phyloP scores from a whole-genome alignment of 768 basidiomycete genomes.

The Calocybe gangraenosa region DNA sequence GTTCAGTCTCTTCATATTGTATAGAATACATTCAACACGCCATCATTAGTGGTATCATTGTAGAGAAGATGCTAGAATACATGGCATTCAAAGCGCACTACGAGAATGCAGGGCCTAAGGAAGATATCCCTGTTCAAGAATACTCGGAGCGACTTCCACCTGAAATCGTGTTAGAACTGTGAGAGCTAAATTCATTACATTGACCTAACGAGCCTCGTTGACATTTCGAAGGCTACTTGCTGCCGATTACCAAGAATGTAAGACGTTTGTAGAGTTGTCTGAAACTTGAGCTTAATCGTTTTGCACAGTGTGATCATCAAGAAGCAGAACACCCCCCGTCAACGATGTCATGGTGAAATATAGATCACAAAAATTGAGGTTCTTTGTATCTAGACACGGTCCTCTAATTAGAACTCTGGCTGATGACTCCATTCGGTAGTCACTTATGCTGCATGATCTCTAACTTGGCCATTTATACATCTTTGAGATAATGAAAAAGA shows the following conservation, averaged over 20 bases:
- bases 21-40: not conserved
- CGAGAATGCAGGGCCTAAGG: constrained; percentile 62
- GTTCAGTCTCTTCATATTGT: constrained; percentile 11
- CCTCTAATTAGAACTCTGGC: not conserved
- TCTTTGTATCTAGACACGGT: no score
- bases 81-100: constrained; percentile 83
- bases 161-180: constrained; percentile 89
- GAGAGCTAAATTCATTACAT: constrained; percentile 32
- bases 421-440: not conserved
- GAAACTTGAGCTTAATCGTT: not conserved
- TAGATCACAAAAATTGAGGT: no score
- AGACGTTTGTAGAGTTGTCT: not conserved
- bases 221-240: constrained; percentile 8
- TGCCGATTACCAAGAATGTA: constrained; percentile 15
- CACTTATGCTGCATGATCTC: not conserved
- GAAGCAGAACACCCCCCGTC: not conserved
- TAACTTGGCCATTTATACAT: no score
- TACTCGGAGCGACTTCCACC: constrained; percentile 80
- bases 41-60: constrained; percentile 53
- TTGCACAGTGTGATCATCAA: not conserved
- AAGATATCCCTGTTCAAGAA: constrained; percentile 74
- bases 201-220: not conserved
- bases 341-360: no score
- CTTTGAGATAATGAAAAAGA: not conserved
- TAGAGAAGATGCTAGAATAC: constrained; percentile 88